Conservation (phyloP, 75 land plant species). For the Isoetes taiwanensis region DNA sequence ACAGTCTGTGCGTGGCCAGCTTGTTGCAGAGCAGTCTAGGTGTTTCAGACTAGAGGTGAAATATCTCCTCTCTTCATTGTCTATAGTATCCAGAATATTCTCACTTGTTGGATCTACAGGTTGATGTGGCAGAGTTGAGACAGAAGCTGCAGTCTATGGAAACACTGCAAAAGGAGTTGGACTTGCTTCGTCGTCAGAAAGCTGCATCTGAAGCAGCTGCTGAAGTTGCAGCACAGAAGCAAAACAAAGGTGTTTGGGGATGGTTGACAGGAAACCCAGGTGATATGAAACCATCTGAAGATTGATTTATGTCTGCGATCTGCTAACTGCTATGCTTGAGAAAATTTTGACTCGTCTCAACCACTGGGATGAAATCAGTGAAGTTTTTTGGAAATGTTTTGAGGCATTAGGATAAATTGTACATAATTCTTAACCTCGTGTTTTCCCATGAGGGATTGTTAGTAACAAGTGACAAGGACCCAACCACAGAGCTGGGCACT, state of each 20-base stretch:
- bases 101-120: constrained; percentile 40
- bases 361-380: too few species aligned
- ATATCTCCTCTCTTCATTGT: too few species aligned
- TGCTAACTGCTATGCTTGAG: too few species aligned
- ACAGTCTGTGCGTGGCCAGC: constrained; percentile 83
- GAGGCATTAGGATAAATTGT: too few species aligned
- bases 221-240: constrained; percentile 53
- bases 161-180: constrained; percentile 76
- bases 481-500: too few species aligned
- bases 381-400: too few species aligned
- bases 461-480: too few species aligned
- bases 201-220: constrained; percentile 77
- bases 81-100: too few species aligned
- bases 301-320: too few species aligned
- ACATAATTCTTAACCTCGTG: too few species aligned
- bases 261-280: constrained; percentile 86
- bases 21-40: constrained; percentile 89
- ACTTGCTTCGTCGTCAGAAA: constrained; percentile 77
- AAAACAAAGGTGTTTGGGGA: constrained; percentile 79
- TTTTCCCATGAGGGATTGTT: too few species aligned
- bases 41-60: constrained; percentile 90
- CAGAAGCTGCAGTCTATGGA: constrained; percentile 87
- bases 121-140: constrained; percentile 83
- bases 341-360: too few species aligned
- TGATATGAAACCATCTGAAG: constrained; percentile 16